A percentile compares a stretch with the other conserved stretches of the same genome.
These are phyloP conservation scores for Bonia amplexicaulis DNA, from an alignment of 176 grass and related monocot species.

Conservation along the genomic window DNA sequence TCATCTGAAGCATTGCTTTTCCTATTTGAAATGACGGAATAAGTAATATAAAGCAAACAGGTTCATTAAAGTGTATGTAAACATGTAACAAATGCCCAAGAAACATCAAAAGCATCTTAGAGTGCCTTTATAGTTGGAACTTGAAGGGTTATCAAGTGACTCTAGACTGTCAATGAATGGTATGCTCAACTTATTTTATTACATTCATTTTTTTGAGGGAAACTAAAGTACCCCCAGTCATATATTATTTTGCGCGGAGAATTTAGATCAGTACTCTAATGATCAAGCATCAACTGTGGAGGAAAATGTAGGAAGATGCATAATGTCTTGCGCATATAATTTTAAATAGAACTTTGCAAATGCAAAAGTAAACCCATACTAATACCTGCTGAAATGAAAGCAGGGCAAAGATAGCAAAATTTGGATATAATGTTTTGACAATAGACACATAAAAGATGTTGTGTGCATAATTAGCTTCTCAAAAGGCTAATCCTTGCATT, in stretches of 20 bases:
- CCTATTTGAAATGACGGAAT: not conserved
- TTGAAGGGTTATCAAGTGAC: not conserved
- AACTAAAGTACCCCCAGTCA: not conserved
- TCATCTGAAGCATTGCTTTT: not conserved
- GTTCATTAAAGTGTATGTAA: not conserved
- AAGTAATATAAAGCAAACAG: not conserved
- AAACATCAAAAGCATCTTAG: not conserved
- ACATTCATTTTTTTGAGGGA: not conserved
- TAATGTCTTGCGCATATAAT: not conserved
- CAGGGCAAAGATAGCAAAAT: not conserved
- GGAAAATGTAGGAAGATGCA: not conserved
- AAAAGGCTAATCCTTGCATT: constrained; percentile 5
- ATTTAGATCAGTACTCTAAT: constrained; percentile 1
- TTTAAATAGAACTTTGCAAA: not conserved
- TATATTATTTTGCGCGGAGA: not conserved
- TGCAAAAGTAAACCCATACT: not conserved
- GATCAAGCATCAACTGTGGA: not conserved
- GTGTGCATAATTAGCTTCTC: not conserved
- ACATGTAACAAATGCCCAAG: not conserved
- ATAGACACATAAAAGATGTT: not conserved
- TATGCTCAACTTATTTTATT: not conserved
- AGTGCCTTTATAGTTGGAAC: not conserved
- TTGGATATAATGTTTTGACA: not conserved
- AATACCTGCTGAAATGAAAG: not conserved
- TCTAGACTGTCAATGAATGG: not conserved